Percentiles rank a stretch among this genome's conserved stretches.
These are phyloP conservation scores for Begonia loranthoides DNA, from an alignment of 306 rosid species.

Conservation along the genomic window DNA sequence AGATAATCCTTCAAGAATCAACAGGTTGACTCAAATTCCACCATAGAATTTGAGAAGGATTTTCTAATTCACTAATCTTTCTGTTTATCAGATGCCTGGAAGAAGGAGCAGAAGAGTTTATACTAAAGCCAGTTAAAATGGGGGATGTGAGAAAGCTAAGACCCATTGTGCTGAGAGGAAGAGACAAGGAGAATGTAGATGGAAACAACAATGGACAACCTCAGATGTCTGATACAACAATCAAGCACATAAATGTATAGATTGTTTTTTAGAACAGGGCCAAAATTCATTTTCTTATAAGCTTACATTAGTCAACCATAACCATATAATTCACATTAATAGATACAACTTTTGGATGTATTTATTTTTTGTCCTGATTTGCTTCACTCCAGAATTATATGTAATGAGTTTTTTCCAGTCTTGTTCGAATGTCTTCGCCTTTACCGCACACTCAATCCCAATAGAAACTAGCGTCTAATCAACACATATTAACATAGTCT, in stretches of 20 bases:
- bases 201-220: conserved; percentile 21
- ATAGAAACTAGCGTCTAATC: no score
- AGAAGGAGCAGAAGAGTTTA: conserved; percentile 82
- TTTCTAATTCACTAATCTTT: neutral
- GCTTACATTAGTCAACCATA: no score
- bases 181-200: conserved; percentile 21
- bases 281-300: no score
- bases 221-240: conserved; percentile 23
- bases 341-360: neutral
- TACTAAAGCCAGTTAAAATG: conserved; percentile 67
- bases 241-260: neutral
- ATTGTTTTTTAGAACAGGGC: neutral
- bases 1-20: conserved; percentile 73
- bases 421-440: no score
- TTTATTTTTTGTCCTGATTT: neutral
- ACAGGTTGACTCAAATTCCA: conserved; percentile 28
- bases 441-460: no score
- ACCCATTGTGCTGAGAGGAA: conserved; percentile 55
- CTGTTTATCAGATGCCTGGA: conserved; percentile 54
- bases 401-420: no score
- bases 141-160: conserved; percentile 65
- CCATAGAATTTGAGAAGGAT: neutral
- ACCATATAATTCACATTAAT: no score
- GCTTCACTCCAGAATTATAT: no score
- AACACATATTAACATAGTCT: no score